Percentiles rank a stretch among this genome's conserved stretches.
These are phyloP conservation scores for Colletotrichum siamense DNA, from an alignment of 2,329 filamentous ascomycete species.

Conservation along the genomic window DNA sequence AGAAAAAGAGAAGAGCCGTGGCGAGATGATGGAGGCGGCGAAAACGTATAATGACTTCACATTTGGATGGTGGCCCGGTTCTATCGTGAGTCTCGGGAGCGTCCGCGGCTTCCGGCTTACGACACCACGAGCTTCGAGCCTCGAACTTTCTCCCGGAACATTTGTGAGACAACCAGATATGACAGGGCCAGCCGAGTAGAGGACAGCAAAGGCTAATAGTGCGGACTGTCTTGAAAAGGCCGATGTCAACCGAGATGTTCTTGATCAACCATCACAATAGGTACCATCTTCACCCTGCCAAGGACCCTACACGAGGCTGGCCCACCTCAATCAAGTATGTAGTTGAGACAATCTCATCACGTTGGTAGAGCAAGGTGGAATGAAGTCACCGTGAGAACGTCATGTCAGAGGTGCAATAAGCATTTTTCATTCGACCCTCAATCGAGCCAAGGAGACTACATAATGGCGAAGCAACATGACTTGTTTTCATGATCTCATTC, in stretches of 20 bases:
- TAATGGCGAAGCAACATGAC: conserved; percentile 18
- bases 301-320: neutral
- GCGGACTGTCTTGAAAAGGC: neutral
- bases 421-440: conserved; percentile 11
- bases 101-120: neutral
- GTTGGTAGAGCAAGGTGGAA: neutral
- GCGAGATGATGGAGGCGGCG: neutral
- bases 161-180: neutral
- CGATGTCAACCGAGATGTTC: neutral
- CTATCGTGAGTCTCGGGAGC: neutral
- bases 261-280: neutral
- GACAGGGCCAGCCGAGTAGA: neutral
- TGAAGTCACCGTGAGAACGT: neutral
- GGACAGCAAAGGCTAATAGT: neutral
- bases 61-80: neutral
- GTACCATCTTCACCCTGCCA: neutral
- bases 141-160: neutral
- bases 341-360: neutral
- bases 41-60: neutral
- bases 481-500: conserved; percentile 17
- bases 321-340: neutral
- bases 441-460: conserved; percentile 16
- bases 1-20: neutral
- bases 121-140: neutral
- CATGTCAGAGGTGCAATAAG: neutral